These are phyloP conservation scores for Trematosphaeria pertusa DNA, from an alignment of 2,329 filamentous ascomycete genomes.

Conservation along the genomic window DNA sequence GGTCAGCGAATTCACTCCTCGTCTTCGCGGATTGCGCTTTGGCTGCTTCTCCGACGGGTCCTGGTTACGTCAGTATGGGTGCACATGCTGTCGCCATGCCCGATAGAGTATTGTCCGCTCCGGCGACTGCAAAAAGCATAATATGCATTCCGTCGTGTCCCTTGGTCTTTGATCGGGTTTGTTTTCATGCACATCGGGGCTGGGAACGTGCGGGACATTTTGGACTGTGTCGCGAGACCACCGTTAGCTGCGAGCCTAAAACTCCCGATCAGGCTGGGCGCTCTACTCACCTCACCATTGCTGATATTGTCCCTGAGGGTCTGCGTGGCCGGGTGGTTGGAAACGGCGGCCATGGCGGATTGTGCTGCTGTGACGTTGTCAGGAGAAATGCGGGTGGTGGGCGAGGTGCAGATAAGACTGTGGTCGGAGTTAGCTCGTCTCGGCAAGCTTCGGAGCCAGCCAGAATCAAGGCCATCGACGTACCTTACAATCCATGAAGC, in stretches of 20 bases:
- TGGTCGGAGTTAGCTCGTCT: constrained; percentile 45
- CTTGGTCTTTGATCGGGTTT: no score
- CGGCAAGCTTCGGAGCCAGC: constrained; percentile 38
- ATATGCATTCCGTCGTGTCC: no score
- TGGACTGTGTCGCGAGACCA: constrained; percentile 38
- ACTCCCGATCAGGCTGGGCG: constrained; percentile 6
- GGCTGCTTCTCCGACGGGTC: constrained; percentile 64
- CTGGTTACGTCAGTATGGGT: constrained; percentile 43
- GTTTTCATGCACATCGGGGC: neutral
- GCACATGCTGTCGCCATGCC: neutral
- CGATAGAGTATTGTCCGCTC: no score
- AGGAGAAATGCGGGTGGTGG: constrained; percentile 37
- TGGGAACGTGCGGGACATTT: constrained; percentile 20
- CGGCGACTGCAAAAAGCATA: no score
- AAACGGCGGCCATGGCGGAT: constrained; percentile 55
- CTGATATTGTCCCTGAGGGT: constrained; percentile 50
- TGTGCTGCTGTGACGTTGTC: constrained; percentile 54
- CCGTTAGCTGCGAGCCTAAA: constrained; percentile 31
- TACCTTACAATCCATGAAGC: constrained; percentile 54
- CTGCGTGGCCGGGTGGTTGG: constrained; percentile 59
- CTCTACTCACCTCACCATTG: constrained; percentile 52
- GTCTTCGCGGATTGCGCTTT: constrained; percentile 64
- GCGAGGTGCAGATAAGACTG: constrained; percentile 48
- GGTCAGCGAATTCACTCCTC: constrained; percentile 63
- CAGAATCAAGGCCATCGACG: constrained; percentile 40